Conservation (phyloP, 2,329 filamentous ascomycete genomes). For the Penicillium hordei region DNA sequence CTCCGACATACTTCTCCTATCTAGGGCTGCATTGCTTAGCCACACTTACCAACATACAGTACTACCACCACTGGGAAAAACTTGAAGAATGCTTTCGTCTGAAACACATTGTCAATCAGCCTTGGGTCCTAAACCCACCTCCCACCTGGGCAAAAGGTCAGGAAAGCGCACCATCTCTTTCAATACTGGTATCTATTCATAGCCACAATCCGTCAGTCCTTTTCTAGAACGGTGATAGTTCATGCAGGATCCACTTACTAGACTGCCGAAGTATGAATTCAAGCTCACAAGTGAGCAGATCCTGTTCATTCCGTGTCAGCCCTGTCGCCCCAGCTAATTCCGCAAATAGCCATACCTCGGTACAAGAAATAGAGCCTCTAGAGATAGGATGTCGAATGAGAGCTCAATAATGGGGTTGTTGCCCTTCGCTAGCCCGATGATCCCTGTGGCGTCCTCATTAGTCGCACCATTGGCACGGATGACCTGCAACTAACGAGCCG, state of each 20-base stretch:
- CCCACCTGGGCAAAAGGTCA: background rate
- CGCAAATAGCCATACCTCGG: constrained; percentile 53
- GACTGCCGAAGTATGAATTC: constrained; percentile 75
- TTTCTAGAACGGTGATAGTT: constrained; percentile 6
- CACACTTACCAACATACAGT: constrained; percentile 66
- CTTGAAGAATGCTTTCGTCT: constrained; percentile 83
- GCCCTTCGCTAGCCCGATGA: constrained; percentile 63
- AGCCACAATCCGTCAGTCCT: constrained; percentile 17
- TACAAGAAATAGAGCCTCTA: constrained; percentile 87
- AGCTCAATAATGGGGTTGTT: constrained; percentile 67
- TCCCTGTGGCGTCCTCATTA: constrained; percentile 48
- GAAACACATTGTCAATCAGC: constrained; percentile 27
- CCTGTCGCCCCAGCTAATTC: constrained; percentile 1
- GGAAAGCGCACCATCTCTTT: constrained; percentile 72
- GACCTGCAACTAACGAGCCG: constrained; percentile 4
- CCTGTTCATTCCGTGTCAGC: constrained; percentile 44
- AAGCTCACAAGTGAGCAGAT: constrained; percentile 84
- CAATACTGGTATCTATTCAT: constrained; percentile 71
- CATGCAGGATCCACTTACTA: constrained; percentile 32
- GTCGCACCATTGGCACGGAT: background rate
- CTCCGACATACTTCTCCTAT: constrained; percentile 7
- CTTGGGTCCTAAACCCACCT: constrained; percentile 12
- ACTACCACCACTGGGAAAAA: constrained; percentile 77
- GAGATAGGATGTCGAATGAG: constrained; percentile 83
- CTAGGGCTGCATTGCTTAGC: constrained; percentile 16